A percentile compares a stretch with the other conserved stretches of the same genome.
phyloP scores from a whole-genome alignment of 1,284 basidiomycete species.

The Cryptococcus depauperatus region DNA sequence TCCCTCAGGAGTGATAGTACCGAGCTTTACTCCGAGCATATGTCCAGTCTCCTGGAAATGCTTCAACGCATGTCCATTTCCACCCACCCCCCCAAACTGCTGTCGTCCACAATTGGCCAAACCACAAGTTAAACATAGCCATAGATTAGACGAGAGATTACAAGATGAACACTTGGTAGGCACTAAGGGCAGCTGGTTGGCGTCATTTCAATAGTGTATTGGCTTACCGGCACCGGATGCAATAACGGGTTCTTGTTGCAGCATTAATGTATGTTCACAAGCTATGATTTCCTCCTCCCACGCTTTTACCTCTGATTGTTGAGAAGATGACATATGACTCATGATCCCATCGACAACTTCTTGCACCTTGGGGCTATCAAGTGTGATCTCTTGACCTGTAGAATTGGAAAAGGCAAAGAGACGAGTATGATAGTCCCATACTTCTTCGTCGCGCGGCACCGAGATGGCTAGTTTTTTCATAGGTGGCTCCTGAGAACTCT shows the following conservation, averaged over 20 bases:
- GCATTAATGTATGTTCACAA: constrained; percentile 77
- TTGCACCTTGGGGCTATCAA: constrained; percentile 48
- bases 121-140: constrained; percentile 94
- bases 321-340: constrained; percentile 74
- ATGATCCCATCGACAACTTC: constrained; percentile 64
- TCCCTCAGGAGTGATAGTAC: constrained; percentile 94
- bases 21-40: constrained; percentile 83
- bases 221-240: constrained; percentile 28
- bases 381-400: constrained; percentile 52
- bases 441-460: constrained; percentile 79
- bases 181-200: constrained; percentile 46
- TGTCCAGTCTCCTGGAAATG: constrained; percentile 75
- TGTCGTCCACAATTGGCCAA: constrained; percentile 84
- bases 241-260: constrained; percentile 56
- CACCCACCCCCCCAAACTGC: constrained; percentile 76
- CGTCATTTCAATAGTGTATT: not conserved
- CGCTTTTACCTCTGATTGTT: constrained; percentile 88
- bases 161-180: constrained; percentile 69
- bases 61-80: constrained; percentile 80
- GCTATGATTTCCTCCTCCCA: constrained; percentile 92
- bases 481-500: constrained; percentile 67
- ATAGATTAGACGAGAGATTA: constrained; percentile 78
- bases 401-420: constrained; percentile 62
- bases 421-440: constrained; percentile 62
- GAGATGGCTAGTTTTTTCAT: constrained; percentile 82